A percentile compares a stretch with the other conserved stretches of the same genome.
phyloP scores from a whole-genome alignment of 352 stramenopile species.

The Pythium graminicola region DNA sequence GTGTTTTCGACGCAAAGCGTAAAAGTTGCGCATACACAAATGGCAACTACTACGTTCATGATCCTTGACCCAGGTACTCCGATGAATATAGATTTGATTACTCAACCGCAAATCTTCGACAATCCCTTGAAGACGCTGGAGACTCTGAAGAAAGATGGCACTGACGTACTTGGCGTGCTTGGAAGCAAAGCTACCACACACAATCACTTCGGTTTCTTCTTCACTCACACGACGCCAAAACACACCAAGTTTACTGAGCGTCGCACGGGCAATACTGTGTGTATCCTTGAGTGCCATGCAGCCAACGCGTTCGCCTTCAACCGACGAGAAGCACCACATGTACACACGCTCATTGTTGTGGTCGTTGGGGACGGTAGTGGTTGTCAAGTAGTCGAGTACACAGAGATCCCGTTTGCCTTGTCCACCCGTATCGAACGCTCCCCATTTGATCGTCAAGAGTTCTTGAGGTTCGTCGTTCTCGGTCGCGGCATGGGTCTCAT shows the following conservation, averaged over 20 bases:
- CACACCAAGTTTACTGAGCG: slow-evolving; percentile 56
- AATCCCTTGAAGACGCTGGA: slow-evolving; percentile 54
- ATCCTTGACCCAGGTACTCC: slow-evolving; percentile 72
- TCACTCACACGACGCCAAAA: slow-evolving; percentile 65
- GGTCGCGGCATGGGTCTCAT: slow-evolving; percentile 5
- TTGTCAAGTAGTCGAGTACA: slow-evolving; percentile 65
- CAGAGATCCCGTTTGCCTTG: slow-evolving; percentile 60
- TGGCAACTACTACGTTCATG: slow-evolving; percentile 61
- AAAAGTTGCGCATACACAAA: slow-evolving; percentile 74
- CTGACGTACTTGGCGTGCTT: slow-evolving; percentile 58
- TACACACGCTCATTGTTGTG: slow-evolving; percentile 45
- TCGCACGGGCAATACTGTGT: slow-evolving; percentile 47
- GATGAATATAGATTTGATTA: slow-evolving; percentile 66
- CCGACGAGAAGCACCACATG: slow-evolving; percentile 72
- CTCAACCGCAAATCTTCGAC: slow-evolving; percentile 71
- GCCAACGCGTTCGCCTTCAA: slow-evolving; percentile 65
- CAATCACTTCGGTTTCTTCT: slow-evolving; percentile 71
- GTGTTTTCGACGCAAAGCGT: slow-evolving; percentile 67
- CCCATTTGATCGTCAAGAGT: slow-evolving; percentile 72
- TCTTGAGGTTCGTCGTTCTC: slow-evolving; percentile 31
- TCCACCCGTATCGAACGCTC: slow-evolving; percentile 52
- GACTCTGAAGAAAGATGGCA: slow-evolving; percentile 40
- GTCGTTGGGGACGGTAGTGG: slow-evolving; percentile 55
- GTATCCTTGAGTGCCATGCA: slow-evolving; percentile 73
- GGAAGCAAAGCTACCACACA: slow-evolving; percentile 70